These are phyloP conservation scores for Penicillium sp. DNA, from an alignment of 2,329 filamentous ascomycete genomes.

Conservation along the genomic window DNA sequence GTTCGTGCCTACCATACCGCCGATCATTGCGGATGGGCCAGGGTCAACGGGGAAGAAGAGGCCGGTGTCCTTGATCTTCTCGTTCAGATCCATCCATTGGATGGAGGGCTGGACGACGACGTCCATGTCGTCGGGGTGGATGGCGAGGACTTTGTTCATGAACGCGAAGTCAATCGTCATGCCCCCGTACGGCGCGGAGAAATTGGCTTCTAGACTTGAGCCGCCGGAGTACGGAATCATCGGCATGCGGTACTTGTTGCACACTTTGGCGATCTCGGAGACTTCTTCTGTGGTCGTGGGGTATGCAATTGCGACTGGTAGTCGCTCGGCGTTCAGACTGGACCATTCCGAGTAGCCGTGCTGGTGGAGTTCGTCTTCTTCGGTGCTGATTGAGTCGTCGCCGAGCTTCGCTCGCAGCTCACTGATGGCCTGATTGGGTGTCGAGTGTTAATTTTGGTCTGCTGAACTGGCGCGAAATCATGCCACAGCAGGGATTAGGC, in stretches of 20 bases:
- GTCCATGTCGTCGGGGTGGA: constrained; percentile 87
- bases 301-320: constrained; percentile 63
- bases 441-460: constrained; percentile 1
- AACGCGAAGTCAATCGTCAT: constrained; percentile 83
- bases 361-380: constrained; percentile 59
- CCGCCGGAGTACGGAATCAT: constrained; percentile 86
- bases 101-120: constrained; percentile 87
- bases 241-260: constrained; percentile 73
- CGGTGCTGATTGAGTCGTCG: constrained; percentile 59
- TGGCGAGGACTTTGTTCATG: constrained; percentile 76
- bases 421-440: constrained; percentile 48
- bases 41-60: constrained; percentile 92
- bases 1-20: constrained; percentile 63
- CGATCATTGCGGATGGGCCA: constrained; percentile 59
- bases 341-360: constrained; percentile 71
- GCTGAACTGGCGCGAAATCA: not conserved
- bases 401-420: constrained; percentile 54
- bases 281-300: constrained; percentile 64
- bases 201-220: constrained; percentile 83
- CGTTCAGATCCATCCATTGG: constrained; percentile 87
- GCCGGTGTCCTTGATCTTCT: constrained; percentile 65
- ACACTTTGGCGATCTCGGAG: constrained; percentile 63
- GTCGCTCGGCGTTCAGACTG: constrained; percentile 59
- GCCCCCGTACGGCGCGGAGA: constrained; percentile 79
- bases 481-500: not conserved